Base-by-base conservation (phyloP, 208 protist genomes). In the Acanthamoeba sp. region DNA sequence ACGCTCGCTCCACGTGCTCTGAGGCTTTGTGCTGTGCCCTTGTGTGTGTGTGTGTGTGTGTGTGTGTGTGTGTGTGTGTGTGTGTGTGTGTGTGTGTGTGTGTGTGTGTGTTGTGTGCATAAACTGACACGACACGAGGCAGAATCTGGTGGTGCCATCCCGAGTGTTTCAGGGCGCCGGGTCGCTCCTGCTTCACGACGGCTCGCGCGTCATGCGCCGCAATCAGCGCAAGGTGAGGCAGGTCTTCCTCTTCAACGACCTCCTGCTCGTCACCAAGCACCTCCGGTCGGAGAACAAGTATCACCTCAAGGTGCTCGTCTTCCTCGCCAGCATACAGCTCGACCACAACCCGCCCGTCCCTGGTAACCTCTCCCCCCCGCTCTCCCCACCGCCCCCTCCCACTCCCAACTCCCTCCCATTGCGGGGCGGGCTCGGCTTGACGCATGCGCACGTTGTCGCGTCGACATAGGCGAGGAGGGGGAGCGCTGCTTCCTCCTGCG, bases 171-270 rank as follows among this genome's bases (percentile, higher is more conserved):
- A 88, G 42, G 80, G 80, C 18, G 80, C 80, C 18, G 80, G 80
- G 32, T 64, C 52, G 36, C 32, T 88, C 16, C 45, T 88, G n/a
- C 9, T 88, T 27, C 52, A 40, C 36, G 80, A 88, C 36, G 80
- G 52, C 38, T 62, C 45, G 52, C 45, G 52, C 14, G 52, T 88
- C 32, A 88, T 88, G 80, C 45, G 80, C 29, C 80, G 80, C 80
- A 88, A 88, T 42, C 80, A 88, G 36, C 80, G 52, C 18, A 88
- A 88, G 80, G 80, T 88, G 80, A 10, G 80, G 18, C 45, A 52
- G 32, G 52, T 88, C 27, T 88, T 88, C n/a, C 80, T 88, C 38
- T 88, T 88, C 80, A 88, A 62, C 80, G 80, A 88, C 80, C 48
- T 88, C 48, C 36, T 88, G 80, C 38, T 88, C n/a, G 80, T 88